Percentiles rank a stretch among this genome's conserved stretches.
phyloP scores from a whole-genome alignment of 2,329 filamentous ascomycete species.

The Camptophora hylomeconis region DNA sequence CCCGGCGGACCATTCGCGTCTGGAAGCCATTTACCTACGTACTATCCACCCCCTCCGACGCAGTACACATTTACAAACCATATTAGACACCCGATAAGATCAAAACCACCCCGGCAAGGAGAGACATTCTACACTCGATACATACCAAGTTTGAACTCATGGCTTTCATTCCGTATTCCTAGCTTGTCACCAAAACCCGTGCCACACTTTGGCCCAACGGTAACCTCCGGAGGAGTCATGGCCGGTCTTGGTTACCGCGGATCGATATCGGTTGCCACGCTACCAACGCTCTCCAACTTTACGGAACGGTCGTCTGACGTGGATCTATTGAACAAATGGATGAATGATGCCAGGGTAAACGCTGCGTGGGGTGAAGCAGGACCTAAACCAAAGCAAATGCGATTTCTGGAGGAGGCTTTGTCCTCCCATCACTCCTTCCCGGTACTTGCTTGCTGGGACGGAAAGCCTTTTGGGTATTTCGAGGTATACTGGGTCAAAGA shows the following conservation, averaged over 20 bases:
- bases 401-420: slow-evolving; percentile 56
- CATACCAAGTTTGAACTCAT: slow-evolving; percentile 68
- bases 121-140: slow-evolving; percentile 85
- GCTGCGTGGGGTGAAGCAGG: slow-evolving; percentile 69
- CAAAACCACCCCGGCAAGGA: slow-evolving; percentile 79
- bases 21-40: slow-evolving; percentile 74
- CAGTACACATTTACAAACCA: slow-evolving; percentile 70
- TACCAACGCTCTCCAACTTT: slow-evolving; percentile 27
- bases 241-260: too few relatives aligned
- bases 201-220: slow-evolving; percentile 48
- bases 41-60: slow-evolving; percentile 71
- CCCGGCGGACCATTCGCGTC: slow-evolving; percentile 61
- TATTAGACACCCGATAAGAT: slow-evolving; percentile 71
- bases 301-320: slow-evolving; percentile 41
- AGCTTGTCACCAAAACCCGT: slow-evolving; percentile 45
- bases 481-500: slow-evolving; percentile 99
- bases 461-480: slow-evolving; percentile 90
- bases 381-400: slow-evolving; percentile 42
- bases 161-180: slow-evolving; percentile 78
- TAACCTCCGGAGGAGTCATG: slow-evolving; percentile 12
- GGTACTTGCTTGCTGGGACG: slow-evolving; percentile 85
- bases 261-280: slow-evolving; percentile 20
- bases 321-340: slow-evolving; percentile 71
- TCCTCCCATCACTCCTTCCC: slow-evolving; percentile 68
- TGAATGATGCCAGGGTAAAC: slow-evolving; percentile 71